Percentiles rank a stretch among this genome's conserved stretches.
These are phyloP conservation scores for Penium margaritaceum DNA, from an alignment of 139 green algal genomes.

Conservation along the genomic window DNA sequence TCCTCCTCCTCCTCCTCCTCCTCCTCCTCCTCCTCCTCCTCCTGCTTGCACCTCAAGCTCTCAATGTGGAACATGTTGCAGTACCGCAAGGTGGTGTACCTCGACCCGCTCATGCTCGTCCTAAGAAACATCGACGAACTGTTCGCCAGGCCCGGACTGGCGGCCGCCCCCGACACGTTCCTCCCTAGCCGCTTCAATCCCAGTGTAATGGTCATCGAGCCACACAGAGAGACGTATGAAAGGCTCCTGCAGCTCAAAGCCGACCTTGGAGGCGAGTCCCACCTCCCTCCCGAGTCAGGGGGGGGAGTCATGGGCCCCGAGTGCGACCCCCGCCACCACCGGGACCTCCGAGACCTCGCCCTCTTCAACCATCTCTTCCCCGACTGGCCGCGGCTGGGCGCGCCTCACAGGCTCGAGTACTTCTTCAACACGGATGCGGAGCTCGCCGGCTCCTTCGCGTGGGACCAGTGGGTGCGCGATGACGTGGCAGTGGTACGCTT, in stretches of 20 bases:
- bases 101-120: constrained; percentile 43
- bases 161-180: constrained; percentile 16
- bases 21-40: too few relatives aligned
- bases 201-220: constrained; percentile 18
- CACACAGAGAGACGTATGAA: too few relatives aligned
- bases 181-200: constrained; percentile 13
- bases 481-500: constrained; percentile 30
- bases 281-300: neutral
- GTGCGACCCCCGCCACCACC: too few relatives aligned
- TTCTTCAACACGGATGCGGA: constrained; percentile 3
- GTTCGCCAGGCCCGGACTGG: constrained; percentile 11
- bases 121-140: constrained; percentile 39
- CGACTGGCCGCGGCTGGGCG: constrained; percentile 15
- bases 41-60: constrained; percentile 6
- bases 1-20: too few relatives aligned
- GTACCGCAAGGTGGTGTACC: constrained; percentile 41
- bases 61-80: constrained; percentile 15
- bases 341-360: too few relatives aligned
- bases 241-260: too few relatives aligned
- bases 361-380: constrained; percentile 35
- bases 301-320: too few relatives aligned
- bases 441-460: constrained; percentile 21
- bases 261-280: too few relatives aligned
- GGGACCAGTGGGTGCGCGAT: constrained; percentile 28
- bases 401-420: constrained; percentile 17